Conservation (phyloP, 495 filamentous ascomycete species). For the Hyaloscypha finlandica region DNA sequence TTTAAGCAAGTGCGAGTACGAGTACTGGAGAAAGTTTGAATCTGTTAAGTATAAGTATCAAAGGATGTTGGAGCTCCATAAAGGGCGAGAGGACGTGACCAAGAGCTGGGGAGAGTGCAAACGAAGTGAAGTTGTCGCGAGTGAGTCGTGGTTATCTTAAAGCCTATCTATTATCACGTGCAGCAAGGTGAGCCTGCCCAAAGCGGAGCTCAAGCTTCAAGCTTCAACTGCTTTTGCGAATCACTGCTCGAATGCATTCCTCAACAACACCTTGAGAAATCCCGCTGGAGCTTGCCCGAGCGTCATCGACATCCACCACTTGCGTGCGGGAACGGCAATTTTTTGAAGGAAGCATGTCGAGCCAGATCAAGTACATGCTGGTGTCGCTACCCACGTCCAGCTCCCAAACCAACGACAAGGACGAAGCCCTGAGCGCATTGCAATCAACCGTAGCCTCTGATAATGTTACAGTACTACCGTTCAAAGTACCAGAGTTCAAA, state of each 20-base stretch:
- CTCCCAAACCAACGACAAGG: conserved; percentile 66
- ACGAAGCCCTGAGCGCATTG: conserved; percentile 78
- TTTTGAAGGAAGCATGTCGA: conserved; percentile 34
- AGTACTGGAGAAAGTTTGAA: no score
- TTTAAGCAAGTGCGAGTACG: no score
- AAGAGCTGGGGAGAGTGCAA: no score
- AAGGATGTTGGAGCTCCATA: no score
- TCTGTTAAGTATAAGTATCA: no score
- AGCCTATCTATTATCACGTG: conserved; percentile 2
- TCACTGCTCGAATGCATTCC: neutral
- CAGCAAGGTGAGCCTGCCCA: neutral
- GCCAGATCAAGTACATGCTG: conserved; percentile 64
- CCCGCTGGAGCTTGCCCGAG: conserved; percentile 12
- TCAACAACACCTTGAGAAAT: conserved; percentile 10
- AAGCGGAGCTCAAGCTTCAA: conserved; percentile 13
- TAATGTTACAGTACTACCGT: conserved; percentile 73
- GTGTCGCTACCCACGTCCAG: conserved; percentile 77
- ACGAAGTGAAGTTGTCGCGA: neutral
- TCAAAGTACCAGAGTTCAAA: conserved; percentile 90
- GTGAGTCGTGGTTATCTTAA: neutral
- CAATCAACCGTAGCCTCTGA: conserved; percentile 71
- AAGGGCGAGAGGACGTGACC: no score
- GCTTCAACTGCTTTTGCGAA: conserved; percentile 9
- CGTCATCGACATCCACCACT: neutral
- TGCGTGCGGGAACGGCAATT: conserved; percentile 1